Evolutionary conservation across 2,329 filamentous ascomycete species (phyloP), one percentile per base, ranked within the genome.

Genomic region (Pestalotiopsis sp.): DNA sequence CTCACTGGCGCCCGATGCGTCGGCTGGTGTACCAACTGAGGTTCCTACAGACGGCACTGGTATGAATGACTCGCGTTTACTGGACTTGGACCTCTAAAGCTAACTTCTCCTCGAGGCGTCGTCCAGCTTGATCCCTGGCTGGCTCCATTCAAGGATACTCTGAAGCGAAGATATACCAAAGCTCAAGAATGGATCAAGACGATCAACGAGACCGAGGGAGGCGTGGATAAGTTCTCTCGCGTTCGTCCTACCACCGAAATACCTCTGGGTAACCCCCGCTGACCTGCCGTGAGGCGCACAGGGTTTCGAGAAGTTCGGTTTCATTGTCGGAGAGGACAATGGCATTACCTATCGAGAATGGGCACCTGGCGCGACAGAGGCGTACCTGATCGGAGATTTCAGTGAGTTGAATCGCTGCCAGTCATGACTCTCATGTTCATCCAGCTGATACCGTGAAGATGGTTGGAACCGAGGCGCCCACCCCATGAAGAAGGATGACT

Each of bases 311-410:
- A 91, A 87, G 71, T 97, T 93, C 77, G 96, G 96, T 68, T 89
- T 99, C 81, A 94, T 93, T 73, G 91, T 96, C 70, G 87, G 91
- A 77, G 84, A 89, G 66, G 90, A 97, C 76, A 93, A 93, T 79
- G 94, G 95, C 80, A 94, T 99, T 73, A 85, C 87, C 68, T 99
- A 99, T 81, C 89, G 94, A 74, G 96, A 99, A 87, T 99, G 96
- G 96, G 96, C 96, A 1, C 95, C 96, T 31, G 97, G 94, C 84
- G 95, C 94, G 66, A 85, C 89, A 56, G 87, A 92, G 76, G 96
- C 96, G 64, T 94, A 91, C 78, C 87, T 99, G 66, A 92, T 97
- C 74, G 96, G 96, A 70, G 96, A 98, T 75, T 99, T 98, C 86
- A 99, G 92, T 95, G 84, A 73, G 90, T 78, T 52, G 14, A 41